A percentile compares a stretch with the other conserved stretches of the same genome.
Conservation (phyloP, 1,284 basidiomycete genomes). For the Pterulicium gracile region DNA sequence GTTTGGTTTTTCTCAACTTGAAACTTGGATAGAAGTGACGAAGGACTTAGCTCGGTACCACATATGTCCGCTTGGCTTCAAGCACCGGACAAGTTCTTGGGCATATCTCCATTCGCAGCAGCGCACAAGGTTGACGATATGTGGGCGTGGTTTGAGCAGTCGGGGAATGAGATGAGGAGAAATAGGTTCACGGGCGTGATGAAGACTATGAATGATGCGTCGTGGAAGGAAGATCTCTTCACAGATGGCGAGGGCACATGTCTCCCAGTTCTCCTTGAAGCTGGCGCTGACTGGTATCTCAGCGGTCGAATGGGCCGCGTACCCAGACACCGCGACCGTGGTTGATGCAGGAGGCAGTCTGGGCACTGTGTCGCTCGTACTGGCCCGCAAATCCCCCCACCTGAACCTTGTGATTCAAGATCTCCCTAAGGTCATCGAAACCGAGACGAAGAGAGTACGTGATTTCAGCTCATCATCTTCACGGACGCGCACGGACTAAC, state of each 20-base stretch:
- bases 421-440: neutral
- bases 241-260: neutral
- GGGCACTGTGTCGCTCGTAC: slow-evolving; percentile 13
- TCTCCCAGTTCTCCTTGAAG: neutral
- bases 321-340: slow-evolving; percentile 8
- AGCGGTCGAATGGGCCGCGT: slow-evolving; percentile 11
- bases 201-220: neutral
- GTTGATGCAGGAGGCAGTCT: slow-evolving; percentile 17
- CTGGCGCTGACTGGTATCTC: neutral
- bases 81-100: neutral
- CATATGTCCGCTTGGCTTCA: neutral
- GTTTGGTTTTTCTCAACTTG: neutral
- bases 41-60: neutral
- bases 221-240: neutral
- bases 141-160: neutral
- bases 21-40: neutral
- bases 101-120: neutral
- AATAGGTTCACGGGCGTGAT: neutral
- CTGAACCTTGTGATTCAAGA: slow-evolving; percentile 15
- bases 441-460: neutral
- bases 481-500: neutral
- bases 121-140: neutral
- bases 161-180: neutral
- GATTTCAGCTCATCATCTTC: neutral
- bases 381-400: slow-evolving; percentile 14